Evolutionary conservation across 2,329 filamentous ascomycete species (phyloP).

Genomic region (Sclerotinia borealis): DNA sequence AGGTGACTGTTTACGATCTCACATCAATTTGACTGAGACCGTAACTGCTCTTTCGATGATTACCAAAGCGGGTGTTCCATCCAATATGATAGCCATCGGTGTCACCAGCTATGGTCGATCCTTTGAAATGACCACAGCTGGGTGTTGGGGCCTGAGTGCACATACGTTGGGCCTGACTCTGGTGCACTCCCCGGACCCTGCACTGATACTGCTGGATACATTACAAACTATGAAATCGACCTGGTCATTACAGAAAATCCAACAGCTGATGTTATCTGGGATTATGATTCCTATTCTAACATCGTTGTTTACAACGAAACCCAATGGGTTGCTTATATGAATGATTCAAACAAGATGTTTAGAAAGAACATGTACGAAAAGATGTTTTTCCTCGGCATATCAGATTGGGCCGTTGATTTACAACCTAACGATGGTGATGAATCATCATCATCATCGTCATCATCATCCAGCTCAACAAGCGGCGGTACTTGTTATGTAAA

Average conservation of each 20-base stretch:
- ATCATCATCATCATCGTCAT: no score
- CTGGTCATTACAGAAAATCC: no score
- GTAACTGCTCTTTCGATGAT: conserved; percentile 33
- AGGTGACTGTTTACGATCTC: conserved; percentile 32
- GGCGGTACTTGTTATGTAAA: no score
- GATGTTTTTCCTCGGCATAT: no score
- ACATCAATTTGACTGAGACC: conserved; percentile 37
- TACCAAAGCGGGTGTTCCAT: conserved; percentile 33
- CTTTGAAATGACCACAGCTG: conserved; percentile 31
- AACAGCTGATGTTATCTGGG: no score
- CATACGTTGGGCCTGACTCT: conserved; percentile 14
- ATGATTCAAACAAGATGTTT: conserved; percentile 24
- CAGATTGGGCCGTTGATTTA: no score
- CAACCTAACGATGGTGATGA: no score
- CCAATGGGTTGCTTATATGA: conserved; percentile 31
- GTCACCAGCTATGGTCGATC: conserved; percentile 33
- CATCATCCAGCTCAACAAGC: no score
- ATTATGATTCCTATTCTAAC: no score
- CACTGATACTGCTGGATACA: conserved; percentile 33
- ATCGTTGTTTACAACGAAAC: conserved; percentile 24
- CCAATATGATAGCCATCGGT: conserved; percentile 32
- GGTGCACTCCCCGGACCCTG: conserved; percentile 30
- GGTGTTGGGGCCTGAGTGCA: conserved; percentile 19
- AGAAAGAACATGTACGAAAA: no score
- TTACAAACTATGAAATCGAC: conserved; percentile 33